Base-by-base conservation (phyloP, 352 stramenopile genomes). In the Phytophthora colocasiae region DNA sequence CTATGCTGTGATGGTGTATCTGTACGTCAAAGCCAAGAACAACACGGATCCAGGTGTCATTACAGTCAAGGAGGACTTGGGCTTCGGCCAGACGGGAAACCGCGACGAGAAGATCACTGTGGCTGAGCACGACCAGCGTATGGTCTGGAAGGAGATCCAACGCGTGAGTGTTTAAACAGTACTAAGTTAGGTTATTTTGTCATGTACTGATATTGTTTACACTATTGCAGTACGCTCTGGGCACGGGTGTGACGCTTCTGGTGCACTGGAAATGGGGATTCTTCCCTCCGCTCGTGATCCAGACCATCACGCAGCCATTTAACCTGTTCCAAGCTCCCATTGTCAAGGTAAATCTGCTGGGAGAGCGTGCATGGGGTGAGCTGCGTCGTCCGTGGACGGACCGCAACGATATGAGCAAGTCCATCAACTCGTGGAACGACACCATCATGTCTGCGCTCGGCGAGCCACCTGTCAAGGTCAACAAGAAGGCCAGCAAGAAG, bases 241-340 rank as follows among this genome's bases (percentile, higher is more conserved):
- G 85, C 54, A 78, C 85, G 26, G 43, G 69, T 12, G 73, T 95
- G 62, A 90, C 87, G 48, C 46, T 87, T 43, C 79, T 95, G 44
- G 63, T 93, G 40, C 85, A 93, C 76, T 88, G 77, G 68, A 85
- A 91, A 60, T 95, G 78, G 80, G 80, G 81, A 49, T 93, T 93
- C 69, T 92, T 91, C 69, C 87, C 87, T 17, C 87, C 87, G 38
- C 77, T 95, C 11, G 64, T 95, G 60, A 92, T 95, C 66, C 85
- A 92, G 74, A 76, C 78, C 31, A 76, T 93, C 54, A 92, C 82
- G 63, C 85, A 92, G 79, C 87, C 87, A 14, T 88, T 89, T 46
- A 91, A 91, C 69, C 49, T 95, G 44, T 75, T 81, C 41, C 80
- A 92, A 55, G 69, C 79, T 29, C 74, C 78, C n/a, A 59, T 95